Base-by-base conservation (phyloP, 306 rosid genomes). In the Datisca glomerata region DNA sequence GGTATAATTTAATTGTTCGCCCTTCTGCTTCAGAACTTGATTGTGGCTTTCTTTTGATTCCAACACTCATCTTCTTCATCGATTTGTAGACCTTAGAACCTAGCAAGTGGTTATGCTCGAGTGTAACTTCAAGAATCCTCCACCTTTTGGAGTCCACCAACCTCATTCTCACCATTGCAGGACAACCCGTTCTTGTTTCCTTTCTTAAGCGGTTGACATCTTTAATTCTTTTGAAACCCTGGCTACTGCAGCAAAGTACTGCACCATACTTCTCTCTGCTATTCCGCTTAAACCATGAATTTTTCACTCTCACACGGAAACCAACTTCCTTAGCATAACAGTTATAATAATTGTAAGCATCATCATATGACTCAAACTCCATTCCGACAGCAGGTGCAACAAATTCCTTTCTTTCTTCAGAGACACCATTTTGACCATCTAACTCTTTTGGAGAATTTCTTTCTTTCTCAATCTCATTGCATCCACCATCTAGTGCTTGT, bases 161-260 rank as follows among this genome's bases (percentile, higher is more conserved):
- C 59, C 89, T 71, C 89, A 87, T 79, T 76, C 97, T 82, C 53
- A 87, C 41, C 94, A 83, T 87, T 5, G 97, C 97, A 55, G 97
- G 94, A 57, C 97, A 87, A 31, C 97, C 93, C 14, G 97, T 87
- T 72, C 97, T 67, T 3, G 97, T 87, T 61, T 87, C 97, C 61
- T 79, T 87, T 51, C 97, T 72, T 64, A 83, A 59, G 49, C 80
- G 85, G 64, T 69, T 87, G 44, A 71, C 82, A 31, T 87, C 97
- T 64, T 87, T 87, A 43, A 71, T 53, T 63, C 93, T 74, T 65
- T 87, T 87, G 72, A 87, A 87, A 51, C 97, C 97, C 64, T 87
- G 97, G 64, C 97, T 87, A 65, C 97, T 87, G 53, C 97, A 87
- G 49, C 97, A 87, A 56, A 87, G 94, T 37, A 87, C 94, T 0